Conservation (phyloP, 2,329 filamentous ascomycete genomes). For the Pseudohalonectria lignicola region DNA sequence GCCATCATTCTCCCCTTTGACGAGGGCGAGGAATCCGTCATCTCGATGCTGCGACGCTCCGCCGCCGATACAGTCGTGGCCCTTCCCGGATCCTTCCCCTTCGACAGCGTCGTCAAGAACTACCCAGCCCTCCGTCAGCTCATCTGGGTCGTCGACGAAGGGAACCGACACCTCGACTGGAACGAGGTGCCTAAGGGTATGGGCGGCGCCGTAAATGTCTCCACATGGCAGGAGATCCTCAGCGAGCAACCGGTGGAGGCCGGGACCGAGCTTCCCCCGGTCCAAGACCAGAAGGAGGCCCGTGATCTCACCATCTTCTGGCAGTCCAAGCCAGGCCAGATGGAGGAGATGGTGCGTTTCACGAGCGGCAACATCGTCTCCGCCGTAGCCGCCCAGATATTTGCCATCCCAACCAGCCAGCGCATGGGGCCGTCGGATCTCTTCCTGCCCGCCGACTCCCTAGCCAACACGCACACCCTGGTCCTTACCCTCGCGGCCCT, state of each 20-base stretch:
- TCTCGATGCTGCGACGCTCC: slow-evolving; percentile 60
- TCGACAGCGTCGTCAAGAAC: slow-evolving; percentile 58
- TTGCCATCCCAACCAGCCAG: slow-evolving; percentile 63
- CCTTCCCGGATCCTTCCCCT: slow-evolving; percentile 75
- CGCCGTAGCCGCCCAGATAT: slow-evolving; percentile 68
- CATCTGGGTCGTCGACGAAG: slow-evolving; percentile 87
- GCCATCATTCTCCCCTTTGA: slow-evolving; percentile 81
- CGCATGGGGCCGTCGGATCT: slow-evolving; percentile 66
- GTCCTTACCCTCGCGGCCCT: slow-evolving; percentile 72
- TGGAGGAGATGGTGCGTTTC: slow-evolving; percentile 69
- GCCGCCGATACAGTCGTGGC: slow-evolving; percentile 75
- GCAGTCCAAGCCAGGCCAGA: slow-evolving; percentile 38
- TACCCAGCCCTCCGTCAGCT: slow-evolving; percentile 66
- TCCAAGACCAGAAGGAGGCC: slow-evolving; percentile 40
- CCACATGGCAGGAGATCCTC: slow-evolving; percentile 89
- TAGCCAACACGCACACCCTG: slow-evolving; percentile 71
- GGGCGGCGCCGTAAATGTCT: slow-evolving; percentile 63
- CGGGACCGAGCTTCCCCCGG: slow-evolving; percentile 52
- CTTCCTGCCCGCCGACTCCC: slow-evolving; percentile 73
- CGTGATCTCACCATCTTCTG: slow-evolving; percentile 57
- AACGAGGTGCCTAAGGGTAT: slow-evolving; percentile 73
- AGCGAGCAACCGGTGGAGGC: slow-evolving; percentile 53
- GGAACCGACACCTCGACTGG: slow-evolving; percentile 91
- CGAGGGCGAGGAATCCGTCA: slow-evolving; percentile 55
- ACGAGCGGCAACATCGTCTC: slow-evolving; percentile 77